Evolutionary conservation across 768 basidiomycete genomes (phyloP).

Genomic region (Strobilomyces confusus): DNA sequence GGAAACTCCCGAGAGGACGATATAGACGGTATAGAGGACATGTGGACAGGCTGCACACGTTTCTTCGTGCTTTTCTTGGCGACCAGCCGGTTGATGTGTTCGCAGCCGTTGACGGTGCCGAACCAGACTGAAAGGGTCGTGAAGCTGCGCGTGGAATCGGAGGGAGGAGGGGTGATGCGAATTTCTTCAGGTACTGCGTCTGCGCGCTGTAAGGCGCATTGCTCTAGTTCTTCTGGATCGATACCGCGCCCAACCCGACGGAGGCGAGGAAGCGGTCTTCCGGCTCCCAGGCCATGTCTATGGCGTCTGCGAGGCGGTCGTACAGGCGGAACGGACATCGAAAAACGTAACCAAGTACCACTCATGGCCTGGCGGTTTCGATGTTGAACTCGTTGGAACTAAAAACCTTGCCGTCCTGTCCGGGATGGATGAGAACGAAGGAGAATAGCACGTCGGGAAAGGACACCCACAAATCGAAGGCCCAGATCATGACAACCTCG

Average conservation of each 20-base stretch:
- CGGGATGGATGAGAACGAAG: slow-evolving; percentile 4
- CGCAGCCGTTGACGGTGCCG: slow-evolving; percentile 42
- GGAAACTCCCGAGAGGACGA: slow-evolving; percentile 16
- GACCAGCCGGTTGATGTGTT: slow-evolving; percentile 67
- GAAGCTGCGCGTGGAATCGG: slow-evolving; percentile 34
- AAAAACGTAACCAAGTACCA: slow-evolving; percentile 46
- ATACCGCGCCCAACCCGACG: slow-evolving; percentile 88
- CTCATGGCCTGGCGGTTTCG: slow-evolving; percentile 95
- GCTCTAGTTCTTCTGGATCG: slow-evolving; percentile 72
- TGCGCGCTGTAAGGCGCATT: slow-evolving; percentile 72
- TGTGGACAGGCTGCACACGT: slow-evolving; percentile 48
- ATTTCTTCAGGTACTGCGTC: slow-evolving; percentile 76
- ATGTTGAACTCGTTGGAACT: slow-evolving; percentile 94
- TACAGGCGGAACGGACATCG: slow-evolving; percentile 2
- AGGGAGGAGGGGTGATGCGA: slow-evolving; percentile 56
- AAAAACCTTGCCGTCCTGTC: slow-evolving; percentile 81
- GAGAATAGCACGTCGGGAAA: not conserved
- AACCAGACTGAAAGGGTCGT: slow-evolving; percentile 38
- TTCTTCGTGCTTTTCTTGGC: slow-evolving; percentile 73
- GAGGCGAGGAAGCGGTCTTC: slow-evolving; percentile 91
- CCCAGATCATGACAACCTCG: slow-evolving; percentile 95
- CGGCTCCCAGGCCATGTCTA: slow-evolving; percentile 93
- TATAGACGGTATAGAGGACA: slow-evolving; percentile 37
- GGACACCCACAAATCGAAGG: slow-evolving; percentile 79
- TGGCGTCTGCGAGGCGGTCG: slow-evolving; percentile 61